Conservation (phyloP, 2,329 filamentous ascomycete species). For the Helotiales sp. region DNA sequence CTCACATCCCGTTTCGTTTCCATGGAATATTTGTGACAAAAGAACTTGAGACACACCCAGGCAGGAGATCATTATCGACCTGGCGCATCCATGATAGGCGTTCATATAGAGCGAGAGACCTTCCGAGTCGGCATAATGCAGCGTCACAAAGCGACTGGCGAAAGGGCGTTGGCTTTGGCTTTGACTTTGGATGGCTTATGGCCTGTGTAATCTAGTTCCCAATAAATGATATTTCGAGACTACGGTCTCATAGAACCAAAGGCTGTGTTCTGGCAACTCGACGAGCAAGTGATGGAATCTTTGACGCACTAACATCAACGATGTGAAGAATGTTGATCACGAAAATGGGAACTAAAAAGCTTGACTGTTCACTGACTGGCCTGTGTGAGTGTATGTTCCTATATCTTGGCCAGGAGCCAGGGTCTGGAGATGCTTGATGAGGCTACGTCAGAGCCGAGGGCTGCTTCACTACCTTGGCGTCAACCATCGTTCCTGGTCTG, state of each 20-base stretch:
- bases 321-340: background rate
- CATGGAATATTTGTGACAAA: slow-evolving; percentile 14
- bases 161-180: slow-evolving; percentile 24
- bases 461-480: background rate
- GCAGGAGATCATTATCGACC: background rate
- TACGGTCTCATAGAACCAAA: slow-evolving; percentile 30
- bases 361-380: background rate
- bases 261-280: background rate
- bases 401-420: slow-evolving; percentile 6
- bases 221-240: slow-evolving; percentile 39
- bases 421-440: background rate
- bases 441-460: slow-evolving; percentile 9
- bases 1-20: background rate
- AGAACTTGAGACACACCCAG: slow-evolving; percentile 16
- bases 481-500: background rate
- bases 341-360: background rate
- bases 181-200: slow-evolving; percentile 32
- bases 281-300: background rate
- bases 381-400: background rate
- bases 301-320: background rate
- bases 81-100: slow-evolving; percentile 29
- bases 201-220: slow-evolving; percentile 38
- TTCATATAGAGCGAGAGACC: slow-evolving; percentile 17
- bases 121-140: slow-evolving; percentile 11
- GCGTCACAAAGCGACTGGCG: slow-evolving; percentile 22